These are phyloP conservation scores for Aureobasidium sp. DNA, from an alignment of 2,329 filamentous ascomycete genomes.

Conservation along the genomic window DNA sequence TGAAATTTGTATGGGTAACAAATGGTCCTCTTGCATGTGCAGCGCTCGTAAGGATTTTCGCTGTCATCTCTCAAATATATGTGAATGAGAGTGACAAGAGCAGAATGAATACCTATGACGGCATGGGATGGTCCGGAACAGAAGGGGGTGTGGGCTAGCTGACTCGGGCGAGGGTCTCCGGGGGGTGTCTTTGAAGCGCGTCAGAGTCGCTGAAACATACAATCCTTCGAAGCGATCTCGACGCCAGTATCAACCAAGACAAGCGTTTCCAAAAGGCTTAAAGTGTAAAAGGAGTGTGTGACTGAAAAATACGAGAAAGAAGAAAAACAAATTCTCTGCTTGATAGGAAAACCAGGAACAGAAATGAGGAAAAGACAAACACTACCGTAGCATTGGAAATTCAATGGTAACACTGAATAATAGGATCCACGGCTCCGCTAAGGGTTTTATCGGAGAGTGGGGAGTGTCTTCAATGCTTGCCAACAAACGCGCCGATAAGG, in stretches of 20 bases:
- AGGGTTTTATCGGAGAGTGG: slow-evolving; percentile 8
- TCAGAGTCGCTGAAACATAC: slow-evolving; percentile 13
- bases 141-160: slow-evolving; percentile 7
- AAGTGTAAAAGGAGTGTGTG: slow-evolving; percentile 4
- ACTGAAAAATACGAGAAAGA: neutral
- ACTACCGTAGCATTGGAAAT: slow-evolving; percentile 10
- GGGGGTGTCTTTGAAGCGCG: neutral
- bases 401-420: slow-evolving; percentile 7
- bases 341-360: neutral
- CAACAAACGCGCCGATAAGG: slow-evolving; percentile 10
- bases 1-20: neutral
- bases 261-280: slow-evolving; percentile 4
- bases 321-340: neutral
- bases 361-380: neutral
- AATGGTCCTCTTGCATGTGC: slow-evolving; percentile 9
- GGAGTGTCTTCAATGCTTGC: neutral
- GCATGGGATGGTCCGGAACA: slow-evolving; percentile 11
- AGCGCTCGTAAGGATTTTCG: neutral
- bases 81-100: neutral
- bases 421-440: slow-evolving; percentile 7
- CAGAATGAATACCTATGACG: slow-evolving; percentile 11
- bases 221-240: slow-evolving; percentile 6
- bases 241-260: slow-evolving; percentile 1
- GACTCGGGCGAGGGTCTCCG: slow-evolving; percentile 6
- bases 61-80: slow-evolving; percentile 1